Evolutionary conservation across 257 asterid species (phyloP), one percentile per base, ranked within the genome.

Genomic region (Plectranthus barbatus): DNA sequence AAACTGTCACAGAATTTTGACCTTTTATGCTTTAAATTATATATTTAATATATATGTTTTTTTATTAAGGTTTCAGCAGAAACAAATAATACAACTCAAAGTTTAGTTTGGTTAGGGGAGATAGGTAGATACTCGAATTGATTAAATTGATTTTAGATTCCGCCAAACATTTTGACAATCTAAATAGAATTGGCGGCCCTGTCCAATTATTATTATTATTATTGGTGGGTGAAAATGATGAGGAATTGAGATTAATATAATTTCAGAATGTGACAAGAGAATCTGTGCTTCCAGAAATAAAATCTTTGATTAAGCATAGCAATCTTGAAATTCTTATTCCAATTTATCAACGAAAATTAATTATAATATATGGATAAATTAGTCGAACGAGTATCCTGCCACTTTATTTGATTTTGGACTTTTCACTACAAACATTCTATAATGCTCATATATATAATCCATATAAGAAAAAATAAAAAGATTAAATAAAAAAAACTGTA

Each of bases 281-380:
- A 46, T 57, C 18, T 26, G 40, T 36, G 18, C 58, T 49, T 59
- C 56, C 14, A 15, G 48, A 59, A 24, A 51, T 40, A 10, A 12
- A 52, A 41, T 59, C 61, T 55, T 50, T 44, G 66, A n/a, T 49
- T 41, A 10, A 67, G 66, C 59, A 47, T 17, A 49, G 39, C 21
- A 56, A 39, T 33, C 46, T 37, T 58, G 31, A 68, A 49, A 50
- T 21, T 37, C 15, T 9, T 19, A 10, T 45, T 21, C 48, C 56
- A 18, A 12, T 12, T 18, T 31, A 15, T 49, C 49, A 39, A 59
- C 55, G 23, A 11, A 68, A 60, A 18, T 68, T 14, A 24, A 40
- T 41, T 17, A 68, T 11, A 4, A 55, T 42, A 14, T 41, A 52
- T 17, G 23, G 14, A 56, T 17, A 20, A 36, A 37, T 39, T 37